These are phyloP conservation scores for Cicer arietinum DNA, from an alignment of 306 rosid genomes.

Conservation along the genomic window DNA sequence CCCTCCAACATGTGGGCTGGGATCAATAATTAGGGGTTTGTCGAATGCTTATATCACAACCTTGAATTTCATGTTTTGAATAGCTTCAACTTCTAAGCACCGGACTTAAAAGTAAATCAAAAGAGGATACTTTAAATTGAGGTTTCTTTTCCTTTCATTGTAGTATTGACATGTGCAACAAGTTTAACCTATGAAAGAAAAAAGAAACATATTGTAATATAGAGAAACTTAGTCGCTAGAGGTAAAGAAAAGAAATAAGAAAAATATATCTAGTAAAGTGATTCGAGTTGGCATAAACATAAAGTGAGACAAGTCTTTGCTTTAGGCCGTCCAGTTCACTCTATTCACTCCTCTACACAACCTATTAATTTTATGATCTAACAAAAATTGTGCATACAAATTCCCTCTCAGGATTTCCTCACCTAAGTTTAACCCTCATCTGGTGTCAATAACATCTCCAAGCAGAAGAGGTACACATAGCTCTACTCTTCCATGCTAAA, in stretches of 20 bases:
- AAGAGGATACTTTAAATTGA: not conserved
- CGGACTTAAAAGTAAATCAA: not conserved
- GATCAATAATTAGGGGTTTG: no score
- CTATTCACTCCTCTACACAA: not conserved
- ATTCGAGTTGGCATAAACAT: not conserved
- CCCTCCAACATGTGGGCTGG: no score
- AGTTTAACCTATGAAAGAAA: constrained; percentile 34
- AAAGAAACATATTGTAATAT: constrained; percentile 27
- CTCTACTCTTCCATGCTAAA: constrained; percentile 75
- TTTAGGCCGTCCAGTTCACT: not conserved
- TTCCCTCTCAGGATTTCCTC: not conserved
- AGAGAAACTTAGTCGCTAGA: constrained; percentile 3
- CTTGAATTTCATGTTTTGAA: not conserved
- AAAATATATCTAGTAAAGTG: not conserved
- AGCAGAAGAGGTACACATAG: constrained; percentile 72
- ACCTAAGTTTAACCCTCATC: not conserved
- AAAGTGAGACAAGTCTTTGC: not conserved
- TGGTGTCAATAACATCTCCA: constrained; percentile 61
- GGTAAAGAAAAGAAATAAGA: not conserved
- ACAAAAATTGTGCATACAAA: not conserved
- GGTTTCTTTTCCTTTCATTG: constrained; percentile 20
- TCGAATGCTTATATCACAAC: not conserved
- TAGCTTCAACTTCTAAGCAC: not conserved
- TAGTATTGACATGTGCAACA: constrained; percentile 49
- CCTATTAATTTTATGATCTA: not conserved